A percentile compares a stretch with the other conserved stretches of the same genome.
Evolutionary conservation across 108 stramenopile genomes (phyloP).

Genomic region (Cyclostephanos invisitatus): DNA sequence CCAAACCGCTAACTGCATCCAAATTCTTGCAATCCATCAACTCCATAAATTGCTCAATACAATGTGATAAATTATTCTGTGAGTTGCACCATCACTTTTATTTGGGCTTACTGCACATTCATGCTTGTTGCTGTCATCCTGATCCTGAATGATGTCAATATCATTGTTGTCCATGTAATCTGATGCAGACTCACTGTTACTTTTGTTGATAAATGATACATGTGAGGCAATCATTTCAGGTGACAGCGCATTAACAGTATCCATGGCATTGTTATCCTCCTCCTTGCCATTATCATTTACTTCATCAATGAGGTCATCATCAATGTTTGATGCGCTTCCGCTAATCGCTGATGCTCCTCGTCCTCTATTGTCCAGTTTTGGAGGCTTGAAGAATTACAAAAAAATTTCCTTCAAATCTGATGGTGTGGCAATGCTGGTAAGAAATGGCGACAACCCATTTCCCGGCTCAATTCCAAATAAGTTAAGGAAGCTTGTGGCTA

Average conservation of each 20-base stretch:
- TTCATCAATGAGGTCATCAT: background rate
- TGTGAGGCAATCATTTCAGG: background rate
- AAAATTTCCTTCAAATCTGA: background rate
- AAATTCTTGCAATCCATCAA: background rate
- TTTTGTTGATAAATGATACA: constrained; percentile 2
- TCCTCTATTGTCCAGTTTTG: background rate
- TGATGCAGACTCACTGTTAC: background rate
- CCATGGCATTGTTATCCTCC: background rate
- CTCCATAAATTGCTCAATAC: constrained; percentile 2
- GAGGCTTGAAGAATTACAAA: constrained; percentile 1
- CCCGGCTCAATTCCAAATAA: constrained; percentile 17
- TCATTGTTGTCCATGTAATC: background rate
- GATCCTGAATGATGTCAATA: background rate
- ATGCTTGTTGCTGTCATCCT: constrained; percentile 2
- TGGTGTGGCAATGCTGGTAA: background rate
- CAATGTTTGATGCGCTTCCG: background rate
- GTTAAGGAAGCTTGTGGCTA: constrained; percentile 10
- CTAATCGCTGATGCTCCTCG: background rate
- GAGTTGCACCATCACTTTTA: no score
- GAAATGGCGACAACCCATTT: constrained; percentile 24
- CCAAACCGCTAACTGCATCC: background rate
- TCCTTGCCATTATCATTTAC: background rate
- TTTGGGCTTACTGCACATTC: no score
- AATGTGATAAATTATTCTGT: background rate
- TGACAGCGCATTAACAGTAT: background rate